Evolutionary conservation across 139 green algal species (phyloP), one percentile per base, ranked within the genome.

Genomic region (Micractinium sp.): DNA sequence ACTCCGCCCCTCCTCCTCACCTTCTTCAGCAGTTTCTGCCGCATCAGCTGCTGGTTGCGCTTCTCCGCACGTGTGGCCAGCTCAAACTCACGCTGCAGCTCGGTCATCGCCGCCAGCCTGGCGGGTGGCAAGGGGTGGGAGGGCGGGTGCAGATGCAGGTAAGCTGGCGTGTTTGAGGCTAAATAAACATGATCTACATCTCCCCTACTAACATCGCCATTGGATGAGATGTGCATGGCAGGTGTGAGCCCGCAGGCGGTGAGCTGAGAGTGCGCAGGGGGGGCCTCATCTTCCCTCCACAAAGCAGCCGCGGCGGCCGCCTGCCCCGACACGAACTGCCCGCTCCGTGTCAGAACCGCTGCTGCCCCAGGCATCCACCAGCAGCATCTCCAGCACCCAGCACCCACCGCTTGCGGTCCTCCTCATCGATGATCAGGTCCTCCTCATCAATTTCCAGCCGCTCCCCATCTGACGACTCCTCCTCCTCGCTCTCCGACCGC

Each of bases 61-160:
- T 53, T 25, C 47, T 96, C 93, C 29, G 84, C 87, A 19, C 95
- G 91, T 41, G 95, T 93, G 9, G 84, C 82, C 71, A 97, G 90
- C 33, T 92, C 89, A 89, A 94, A 92, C 86, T 97, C 95, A 19
- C 95, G 91, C 63, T 97, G 90, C 66, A 96, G 71, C 90, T 97
- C 95, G 12, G 88, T 94, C 95, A 97, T 96, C 0, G 85, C 88
- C 23, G 63, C 81, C 74, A 97, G 90, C 69, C 88, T 90, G 88
- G 63, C 39, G 75, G 38, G 23, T 33, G 41, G 31, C 18, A 87
- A 63, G 41, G 0, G 63, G 63, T 25, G 63, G 63, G 47, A 56
- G 47, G n/a, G n/a, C n/a, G n/a, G n/a, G 35, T 13, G 5, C 74
- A 81, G 12, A 31, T 78, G 31, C 0, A 78, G n/a, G 69, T 29